Conservation (phyloP, 2,329 filamentous ascomycete species). For the Penicillium brasilianum region DNA sequence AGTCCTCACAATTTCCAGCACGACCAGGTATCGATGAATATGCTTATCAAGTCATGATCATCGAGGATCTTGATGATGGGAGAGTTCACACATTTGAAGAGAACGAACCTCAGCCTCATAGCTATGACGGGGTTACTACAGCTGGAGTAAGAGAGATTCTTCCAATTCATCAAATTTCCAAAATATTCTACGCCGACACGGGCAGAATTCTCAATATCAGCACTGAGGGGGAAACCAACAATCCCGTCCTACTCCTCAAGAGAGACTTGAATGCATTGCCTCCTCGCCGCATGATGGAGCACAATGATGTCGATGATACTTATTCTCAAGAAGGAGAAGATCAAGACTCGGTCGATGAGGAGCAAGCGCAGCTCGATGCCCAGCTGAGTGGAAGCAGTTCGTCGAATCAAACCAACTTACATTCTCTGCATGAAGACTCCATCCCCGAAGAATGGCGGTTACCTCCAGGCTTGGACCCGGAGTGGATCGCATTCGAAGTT, state of each 20-base stretch:
- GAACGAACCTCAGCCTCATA: slow-evolving; percentile 58
- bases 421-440: slow-evolving; percentile 36
- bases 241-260: slow-evolving; percentile 75
- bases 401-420: slow-evolving; percentile 21
- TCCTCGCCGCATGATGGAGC: slow-evolving; percentile 63
- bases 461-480: slow-evolving; percentile 77
- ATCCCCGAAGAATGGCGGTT: slow-evolving; percentile 61
- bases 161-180: slow-evolving; percentile 77
- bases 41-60: slow-evolving; percentile 77
- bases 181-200: slow-evolving; percentile 92
- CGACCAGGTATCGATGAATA: slow-evolving; percentile 65
- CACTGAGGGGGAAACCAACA: slow-evolving; percentile 69
- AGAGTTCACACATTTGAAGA: slow-evolving; percentile 71
- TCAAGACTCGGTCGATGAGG: slow-evolving; percentile 47
- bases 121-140: slow-evolving; percentile 64
- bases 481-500: slow-evolving; percentile 91
- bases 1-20: slow-evolving; percentile 36
- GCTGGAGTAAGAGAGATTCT: slow-evolving; percentile 71
- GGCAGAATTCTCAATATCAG: slow-evolving; percentile 88
- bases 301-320: slow-evolving; percentile 46
- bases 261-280: slow-evolving; percentile 69
- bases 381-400: slow-evolving; percentile 37
- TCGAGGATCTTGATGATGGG: slow-evolving; percentile 80
- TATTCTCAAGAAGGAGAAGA: slow-evolving; percentile 36
- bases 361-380: slow-evolving; percentile 46